phyloP scores from a whole-genome alignment of 2,329 filamentous ascomycete genomes.

The Colletotrichum camelliae region DNA sequence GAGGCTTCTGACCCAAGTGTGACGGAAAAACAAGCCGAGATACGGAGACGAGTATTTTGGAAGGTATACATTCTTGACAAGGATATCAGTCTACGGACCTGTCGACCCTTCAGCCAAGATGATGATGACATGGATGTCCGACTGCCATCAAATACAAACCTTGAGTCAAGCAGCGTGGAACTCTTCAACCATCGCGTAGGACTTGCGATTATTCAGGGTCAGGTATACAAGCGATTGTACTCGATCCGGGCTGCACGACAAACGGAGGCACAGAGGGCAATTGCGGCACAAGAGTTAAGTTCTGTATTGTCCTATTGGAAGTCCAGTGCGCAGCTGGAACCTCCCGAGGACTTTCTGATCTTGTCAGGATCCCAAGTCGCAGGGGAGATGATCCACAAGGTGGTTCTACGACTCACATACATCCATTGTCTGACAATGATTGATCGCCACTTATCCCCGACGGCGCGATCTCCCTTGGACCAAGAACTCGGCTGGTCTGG shows the following conservation, averaged over 20 bases:
- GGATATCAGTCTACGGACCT: conserved; percentile 28
- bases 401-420: neutral
- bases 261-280: conserved; percentile 12
- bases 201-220: conserved; percentile 29
- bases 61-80: conserved; percentile 17
- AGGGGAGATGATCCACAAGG: neutral
- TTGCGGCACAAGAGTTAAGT: neutral
- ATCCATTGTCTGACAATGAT: neutral
- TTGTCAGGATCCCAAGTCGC: neutral
- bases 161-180: neutral
- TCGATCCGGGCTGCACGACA: conserved; percentile 27
- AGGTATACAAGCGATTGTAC: conserved; percentile 29
- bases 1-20: conserved; percentile 8
- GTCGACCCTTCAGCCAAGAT: conserved; percentile 27
- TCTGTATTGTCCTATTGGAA: neutral
- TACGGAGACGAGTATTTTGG: neutral
- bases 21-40: neutral
- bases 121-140: conserved; percentile 32
- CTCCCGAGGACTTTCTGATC: neutral
- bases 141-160: conserved; percentile 19
- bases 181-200: neutral
- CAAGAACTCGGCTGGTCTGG: neutral
- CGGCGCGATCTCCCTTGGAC: neutral
- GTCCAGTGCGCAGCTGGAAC: neutral
- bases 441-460: neutral